Evolutionary conservation across 805 yeast species (phyloP).

Genomic region (Brettanomyces bruxellensis): DNA sequence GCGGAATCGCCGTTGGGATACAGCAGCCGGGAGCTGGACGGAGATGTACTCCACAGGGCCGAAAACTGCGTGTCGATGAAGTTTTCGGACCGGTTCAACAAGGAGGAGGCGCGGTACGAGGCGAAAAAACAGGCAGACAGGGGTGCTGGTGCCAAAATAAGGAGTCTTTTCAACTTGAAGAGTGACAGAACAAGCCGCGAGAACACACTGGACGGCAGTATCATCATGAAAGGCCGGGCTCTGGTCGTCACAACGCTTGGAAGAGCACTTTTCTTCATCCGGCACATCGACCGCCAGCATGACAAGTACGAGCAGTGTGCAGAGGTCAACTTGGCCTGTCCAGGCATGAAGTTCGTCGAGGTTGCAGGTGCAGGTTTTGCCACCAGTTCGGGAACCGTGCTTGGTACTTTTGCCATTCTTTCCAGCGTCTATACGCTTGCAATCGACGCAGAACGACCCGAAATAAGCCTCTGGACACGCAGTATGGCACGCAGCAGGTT

Average conservation of each 20-base stretch:
- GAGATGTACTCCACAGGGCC: constrained; percentile 3
- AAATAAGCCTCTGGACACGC: constrained; percentile 49
- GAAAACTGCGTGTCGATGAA: constrained; percentile 20
- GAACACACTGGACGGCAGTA: too few species aligned
- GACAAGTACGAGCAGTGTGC: constrained; percentile 36
- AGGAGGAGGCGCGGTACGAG: constrained; percentile 14
- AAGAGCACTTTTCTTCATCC: constrained; percentile 46
- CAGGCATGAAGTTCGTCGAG: constrained; percentile 51
- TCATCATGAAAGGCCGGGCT: constrained; percentile 30
- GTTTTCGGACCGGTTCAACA: constrained; percentile 13
- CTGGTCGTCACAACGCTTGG: constrained; percentile 56
- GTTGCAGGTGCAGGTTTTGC: constrained; percentile 28
- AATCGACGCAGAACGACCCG: constrained; percentile 45
- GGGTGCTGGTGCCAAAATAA: not conserved
- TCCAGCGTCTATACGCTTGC: constrained; percentile 47
- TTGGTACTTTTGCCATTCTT: constrained; percentile 47
- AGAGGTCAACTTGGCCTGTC: constrained; percentile 46
- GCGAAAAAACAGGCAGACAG: constrained; percentile 6
- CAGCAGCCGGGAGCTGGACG: constrained; percentile 25
- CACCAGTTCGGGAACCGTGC: constrained; percentile 21
- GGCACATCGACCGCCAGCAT: constrained; percentile 21
- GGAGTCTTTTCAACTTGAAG: constrained; percentile 1
- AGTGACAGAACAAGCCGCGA: too few species aligned
- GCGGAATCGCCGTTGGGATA: constrained; percentile 54
- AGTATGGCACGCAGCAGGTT: constrained; percentile 39